Conservation (phyloP, 352 stramenopile species). For the Phytophthora hibernalis region DNA sequence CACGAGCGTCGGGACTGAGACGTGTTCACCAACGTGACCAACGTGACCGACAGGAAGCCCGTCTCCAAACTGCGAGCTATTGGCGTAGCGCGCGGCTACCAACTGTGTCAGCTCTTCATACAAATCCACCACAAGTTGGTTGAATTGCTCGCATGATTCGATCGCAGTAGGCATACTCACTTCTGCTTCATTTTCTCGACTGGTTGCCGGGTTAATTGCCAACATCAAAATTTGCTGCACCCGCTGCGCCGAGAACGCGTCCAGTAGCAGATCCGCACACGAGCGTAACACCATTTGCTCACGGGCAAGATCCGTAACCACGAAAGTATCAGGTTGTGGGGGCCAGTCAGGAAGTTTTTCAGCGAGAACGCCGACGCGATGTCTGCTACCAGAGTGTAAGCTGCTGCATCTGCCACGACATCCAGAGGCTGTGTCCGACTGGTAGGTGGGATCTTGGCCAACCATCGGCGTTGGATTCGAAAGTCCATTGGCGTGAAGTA, state of each 20-base stretch:
- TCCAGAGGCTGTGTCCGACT: not conserved
- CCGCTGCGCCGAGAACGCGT: not conserved
- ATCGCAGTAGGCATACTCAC: not conserved
- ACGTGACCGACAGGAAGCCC: not conserved
- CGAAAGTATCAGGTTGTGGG: no score
- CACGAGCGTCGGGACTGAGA: not conserved
- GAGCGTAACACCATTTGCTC: slow-evolving; percentile 4
- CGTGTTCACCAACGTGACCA: not conserved
- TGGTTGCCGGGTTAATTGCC: not conserved
- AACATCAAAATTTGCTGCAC: slow-evolving; percentile 22
- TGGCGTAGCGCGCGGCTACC: no score
- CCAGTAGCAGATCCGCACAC: slow-evolving; percentile 5
- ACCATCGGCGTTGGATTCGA: slow-evolving; percentile 2
- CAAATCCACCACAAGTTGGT: not conserved
- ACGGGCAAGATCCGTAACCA: not conserved
- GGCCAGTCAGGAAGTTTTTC: not conserved
- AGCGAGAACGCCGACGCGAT: slow-evolving; percentile 3
- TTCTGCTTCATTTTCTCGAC: no score
- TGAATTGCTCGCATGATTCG: slow-evolving; percentile 6
- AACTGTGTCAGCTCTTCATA: not conserved
- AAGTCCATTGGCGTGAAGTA: slow-evolving; percentile 4
- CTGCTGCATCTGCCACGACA: no score
- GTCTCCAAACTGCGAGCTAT: no score
- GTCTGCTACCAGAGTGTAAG: no score
- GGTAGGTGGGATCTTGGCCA: not conserved